Evolutionary conservation across 805 yeast genomes (phyloP).

Genomic region (Kodamaea leandrae): DNA sequence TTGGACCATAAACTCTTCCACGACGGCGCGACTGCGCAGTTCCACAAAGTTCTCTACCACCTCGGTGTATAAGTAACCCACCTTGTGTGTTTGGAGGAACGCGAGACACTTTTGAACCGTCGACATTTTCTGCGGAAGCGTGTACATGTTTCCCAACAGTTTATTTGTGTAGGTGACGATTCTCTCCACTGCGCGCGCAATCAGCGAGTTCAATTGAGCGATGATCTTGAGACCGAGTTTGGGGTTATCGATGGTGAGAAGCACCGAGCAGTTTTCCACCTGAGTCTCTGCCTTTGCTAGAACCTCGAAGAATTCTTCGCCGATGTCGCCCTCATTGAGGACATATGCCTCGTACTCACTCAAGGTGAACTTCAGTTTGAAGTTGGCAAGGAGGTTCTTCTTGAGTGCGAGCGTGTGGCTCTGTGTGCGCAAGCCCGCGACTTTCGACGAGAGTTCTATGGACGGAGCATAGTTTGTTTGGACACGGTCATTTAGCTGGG

Average conservation of each 20-base stretch:
- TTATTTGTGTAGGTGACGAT: constrained; percentile 31
- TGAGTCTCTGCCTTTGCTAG: constrained; percentile 62
- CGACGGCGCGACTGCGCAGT: constrained; percentile 61
- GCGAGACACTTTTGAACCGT: constrained; percentile 32
- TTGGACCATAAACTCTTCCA: constrained; percentile 67
- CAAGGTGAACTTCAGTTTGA: constrained; percentile 63
- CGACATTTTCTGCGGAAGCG: constrained; percentile 22
- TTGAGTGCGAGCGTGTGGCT: constrained; percentile 42
- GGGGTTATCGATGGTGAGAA: constrained; percentile 69
- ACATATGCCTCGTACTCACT: constrained; percentile 68
- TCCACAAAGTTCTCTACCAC: constrained; percentile 63
- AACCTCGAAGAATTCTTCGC: constrained; percentile 56
- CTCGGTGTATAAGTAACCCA: constrained; percentile 49
- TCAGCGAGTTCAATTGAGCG: constrained; percentile 50
- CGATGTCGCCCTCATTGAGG: constrained; percentile 46
- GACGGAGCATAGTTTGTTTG: constrained; percentile 22
- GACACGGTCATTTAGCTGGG: constrained; percentile 43
- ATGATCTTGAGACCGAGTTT: constrained; percentile 64
- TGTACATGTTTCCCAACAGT: constrained; percentile 30
- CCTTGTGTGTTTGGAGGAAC: constrained; percentile 31
- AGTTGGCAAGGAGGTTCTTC: constrained; percentile 49
- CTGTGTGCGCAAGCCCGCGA: constrained; percentile 28
- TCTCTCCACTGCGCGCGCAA: constrained; percentile 40
- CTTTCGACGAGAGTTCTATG: constrained; percentile 20
- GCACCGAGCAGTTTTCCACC: constrained; percentile 62